Percentiles rank a stretch among this genome's conserved stretches.
phyloP scores from a whole-genome alignment of 495 filamentous ascomycete genomes.

The Penicillium cosmopolitanum region DNA sequence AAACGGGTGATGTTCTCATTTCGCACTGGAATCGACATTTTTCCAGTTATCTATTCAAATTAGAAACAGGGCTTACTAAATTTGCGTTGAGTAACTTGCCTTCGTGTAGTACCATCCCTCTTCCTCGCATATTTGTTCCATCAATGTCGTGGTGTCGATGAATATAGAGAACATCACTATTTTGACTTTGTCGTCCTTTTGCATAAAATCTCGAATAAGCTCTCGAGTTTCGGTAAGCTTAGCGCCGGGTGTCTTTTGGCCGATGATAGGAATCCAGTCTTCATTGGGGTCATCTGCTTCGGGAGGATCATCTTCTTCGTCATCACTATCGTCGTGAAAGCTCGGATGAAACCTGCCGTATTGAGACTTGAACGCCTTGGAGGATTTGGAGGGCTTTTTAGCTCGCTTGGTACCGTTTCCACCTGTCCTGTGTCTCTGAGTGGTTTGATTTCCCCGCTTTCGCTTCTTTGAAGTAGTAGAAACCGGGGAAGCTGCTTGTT shows the following conservation, averaged over 20 bases:
- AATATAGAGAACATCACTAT: slow-evolving; percentile 51
- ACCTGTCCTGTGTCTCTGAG: neutral
- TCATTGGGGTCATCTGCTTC: slow-evolving; percentile 12
- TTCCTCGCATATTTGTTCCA: slow-evolving; percentile 29
- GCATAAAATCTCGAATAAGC: slow-evolving; percentile 38
- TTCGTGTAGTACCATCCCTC: slow-evolving; percentile 30
- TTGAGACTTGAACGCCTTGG: neutral
- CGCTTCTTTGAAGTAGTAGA: neutral
- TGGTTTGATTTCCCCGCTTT: neutral
- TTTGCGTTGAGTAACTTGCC: slow-evolving; percentile 23
- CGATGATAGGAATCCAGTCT: slow-evolving; percentile 30
- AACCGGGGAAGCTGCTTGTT: neutral
- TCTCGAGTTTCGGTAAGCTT: slow-evolving; percentile 35
- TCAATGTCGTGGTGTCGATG: slow-evolving; percentile 31
- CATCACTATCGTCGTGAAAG: neutral
- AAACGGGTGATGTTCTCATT: slow-evolving; percentile 37
- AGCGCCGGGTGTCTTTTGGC: slow-evolving; percentile 24
- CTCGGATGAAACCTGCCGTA: neutral
- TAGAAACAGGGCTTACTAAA: neutral
- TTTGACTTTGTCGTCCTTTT: slow-evolving; percentile 34
- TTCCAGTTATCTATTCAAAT: slow-evolving; percentile 34
- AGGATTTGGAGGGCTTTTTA: neutral
- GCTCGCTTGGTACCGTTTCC: neutral
- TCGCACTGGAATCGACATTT: slow-evolving; percentile 28
- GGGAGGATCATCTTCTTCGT: slow-evolving; percentile 6